Evolutionary conservation across 1,284 basidiomycete genomes (phyloP).

Genomic region (Cutaneotrichosporon mucoides): DNA sequence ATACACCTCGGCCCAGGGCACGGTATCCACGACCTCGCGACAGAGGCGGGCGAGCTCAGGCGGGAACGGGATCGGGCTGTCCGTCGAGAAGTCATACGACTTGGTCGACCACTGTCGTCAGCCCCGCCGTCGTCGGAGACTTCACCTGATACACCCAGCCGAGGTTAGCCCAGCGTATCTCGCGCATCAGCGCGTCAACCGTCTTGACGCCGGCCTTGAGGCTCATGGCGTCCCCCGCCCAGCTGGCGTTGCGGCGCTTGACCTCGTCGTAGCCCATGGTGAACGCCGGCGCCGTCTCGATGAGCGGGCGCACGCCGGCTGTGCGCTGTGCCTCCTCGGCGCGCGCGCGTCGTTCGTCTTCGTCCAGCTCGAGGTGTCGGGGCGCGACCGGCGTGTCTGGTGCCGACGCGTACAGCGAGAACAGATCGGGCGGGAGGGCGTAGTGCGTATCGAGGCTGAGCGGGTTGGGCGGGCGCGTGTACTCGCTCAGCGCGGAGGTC

Average conservation of each 20-base stretch:
- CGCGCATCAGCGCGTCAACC: slow-evolving; percentile 62
- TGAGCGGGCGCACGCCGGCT: slow-evolving; percentile 16
- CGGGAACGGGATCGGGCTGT: slow-evolving; percentile 61
- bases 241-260: slow-evolving; percentile 33
- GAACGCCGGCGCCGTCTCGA: slow-evolving; percentile 38
- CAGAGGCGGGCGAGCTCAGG: slow-evolving; percentile 59
- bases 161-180: slow-evolving; percentile 84
- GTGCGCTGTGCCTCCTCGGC: background rate
- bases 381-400: slow-evolving; percentile 28
- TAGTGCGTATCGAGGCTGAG: slow-evolving; percentile 86
- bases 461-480: slow-evolving; percentile 72
- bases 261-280: slow-evolving; percentile 42
- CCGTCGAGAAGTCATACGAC: slow-evolving; percentile 71
- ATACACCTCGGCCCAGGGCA: slow-evolving; percentile 69
- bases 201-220: slow-evolving; percentile 58
- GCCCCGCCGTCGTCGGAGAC: background rate
- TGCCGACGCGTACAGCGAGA: slow-evolving; percentile 51
- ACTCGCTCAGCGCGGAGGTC: slow-evolving; percentile 64
- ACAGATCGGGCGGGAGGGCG: slow-evolving; percentile 58
- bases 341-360: background rate
- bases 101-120: slow-evolving; percentile 75
- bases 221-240: slow-evolving; percentile 29
- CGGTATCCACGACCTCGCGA: slow-evolving; percentile 56
- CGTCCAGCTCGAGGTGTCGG: slow-evolving; percentile 18
- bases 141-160: slow-evolving; percentile 69